Base-by-base conservation (phyloP, 2,329 filamentous ascomycete species). In the Sphaerulina populicola region DNA sequence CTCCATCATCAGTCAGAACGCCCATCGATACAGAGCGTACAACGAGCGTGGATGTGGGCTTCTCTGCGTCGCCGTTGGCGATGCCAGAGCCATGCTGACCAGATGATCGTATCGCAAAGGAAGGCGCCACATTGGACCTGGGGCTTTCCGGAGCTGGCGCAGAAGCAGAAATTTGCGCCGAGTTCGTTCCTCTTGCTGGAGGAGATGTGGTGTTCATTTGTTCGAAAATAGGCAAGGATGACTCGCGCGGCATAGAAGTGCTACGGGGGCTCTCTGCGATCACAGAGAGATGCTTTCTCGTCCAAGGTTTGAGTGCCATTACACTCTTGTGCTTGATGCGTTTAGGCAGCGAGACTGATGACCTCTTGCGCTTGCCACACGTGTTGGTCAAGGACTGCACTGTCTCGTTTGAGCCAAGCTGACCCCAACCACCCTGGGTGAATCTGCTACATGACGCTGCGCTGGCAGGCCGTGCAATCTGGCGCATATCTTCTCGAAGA, bases 351-450 rank as follows among this genome's bases (percentile, higher is more conserved):
- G 56, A 57, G 6, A 60, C 45, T 3, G 59, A 57, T 6, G 50
- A 36, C 33, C 62, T 56, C 52, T 63, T 62, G 27, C 56, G 53
- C 49, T 56, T 55, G 15, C 44, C 44, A 18, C 39, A 39, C 6
- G 33, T 33, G 39, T 49, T 38, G 14, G 39, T 9, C 15, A 44
- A 40, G 7, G 42, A 44, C 10, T 60, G 38, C n/a, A 68, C 47
- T n/a, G 59, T 57, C 36, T 73, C 71, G n/a, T 65, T 62, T 0
- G 71, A 74, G 9, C 62, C 62, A 8, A 74, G 57, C 43, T 68
- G 59, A 12, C 64, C 69, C 71, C 71, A 74, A 35, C 68, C 70
- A 11, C 64, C 64, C 39, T 63, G 64, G 4, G 44, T 47, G 7
- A 61, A 41, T 12, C 52, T 50, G n/a, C 56, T 51, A 21, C 54